Conservation (phyloP, 306 rosid species). For the Pterocarpus santalinus region DNA sequence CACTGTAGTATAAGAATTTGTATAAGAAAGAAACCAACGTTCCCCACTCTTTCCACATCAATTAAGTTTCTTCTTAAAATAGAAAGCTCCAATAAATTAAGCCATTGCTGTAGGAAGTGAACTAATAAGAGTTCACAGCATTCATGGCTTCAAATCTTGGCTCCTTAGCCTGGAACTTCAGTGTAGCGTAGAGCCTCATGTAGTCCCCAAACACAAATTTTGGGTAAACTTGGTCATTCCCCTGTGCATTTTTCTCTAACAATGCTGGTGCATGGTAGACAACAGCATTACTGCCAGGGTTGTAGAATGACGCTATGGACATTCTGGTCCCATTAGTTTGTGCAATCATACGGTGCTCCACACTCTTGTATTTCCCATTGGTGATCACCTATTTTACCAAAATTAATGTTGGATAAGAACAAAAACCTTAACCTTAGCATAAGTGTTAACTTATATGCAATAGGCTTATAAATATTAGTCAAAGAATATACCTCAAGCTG, state of each 20-base stretch:
- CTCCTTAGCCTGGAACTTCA: conserved; percentile 78
- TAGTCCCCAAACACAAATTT: conserved; percentile 80
- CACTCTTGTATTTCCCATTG: conserved; percentile 88
- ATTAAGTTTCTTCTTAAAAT: neutral
- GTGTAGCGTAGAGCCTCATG: conserved; percentile 66
- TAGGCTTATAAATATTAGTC: neutral
- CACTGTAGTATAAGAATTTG: neutral
- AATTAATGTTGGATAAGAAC: neutral
- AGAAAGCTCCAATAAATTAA: conserved; percentile 10
- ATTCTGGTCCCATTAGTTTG: conserved; percentile 66
- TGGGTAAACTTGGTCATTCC: conserved; percentile 62
- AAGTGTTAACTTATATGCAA: no score
- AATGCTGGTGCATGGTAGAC: conserved; percentile 73
- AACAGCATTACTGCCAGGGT: conserved; percentile 74
- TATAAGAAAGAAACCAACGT: neutral
- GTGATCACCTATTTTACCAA: conserved; percentile 57
- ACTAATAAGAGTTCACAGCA: neutral
- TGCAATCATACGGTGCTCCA: conserved; percentile 74
- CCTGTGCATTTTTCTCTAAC: conserved; percentile 58
- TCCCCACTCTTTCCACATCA: neutral
- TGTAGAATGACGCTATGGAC: conserved; percentile 85
- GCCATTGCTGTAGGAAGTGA: conserved; percentile 55
- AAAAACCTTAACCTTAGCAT: neutral
- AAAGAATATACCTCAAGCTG: conserved; percentile 65
- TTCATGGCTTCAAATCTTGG: conserved; percentile 77